Evolutionary conservation across 148 eudicot genomes (phyloP).

Genomic region (Salicornia ramosissima): DNA sequence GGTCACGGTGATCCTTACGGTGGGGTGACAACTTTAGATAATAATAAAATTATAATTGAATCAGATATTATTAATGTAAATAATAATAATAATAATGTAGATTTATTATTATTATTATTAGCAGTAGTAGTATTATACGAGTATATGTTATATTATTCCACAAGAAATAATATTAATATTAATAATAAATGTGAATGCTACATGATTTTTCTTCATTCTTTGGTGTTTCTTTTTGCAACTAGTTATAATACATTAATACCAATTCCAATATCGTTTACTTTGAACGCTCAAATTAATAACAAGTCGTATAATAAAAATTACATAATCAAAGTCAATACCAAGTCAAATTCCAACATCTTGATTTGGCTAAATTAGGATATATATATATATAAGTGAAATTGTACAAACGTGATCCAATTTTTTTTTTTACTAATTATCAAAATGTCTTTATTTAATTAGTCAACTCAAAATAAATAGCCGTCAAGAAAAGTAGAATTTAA

Average conservation of each 20-base stretch:
- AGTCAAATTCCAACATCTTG: conserved; percentile 2
- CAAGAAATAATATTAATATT: conserved; percentile 4
- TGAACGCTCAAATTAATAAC: not conserved
- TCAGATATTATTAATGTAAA: no score
- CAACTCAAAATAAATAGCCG: not conserved
- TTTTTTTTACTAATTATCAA: not conserved
- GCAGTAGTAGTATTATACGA: not conserved
- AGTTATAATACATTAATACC: not conserved
- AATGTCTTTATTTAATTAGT: not conserved
- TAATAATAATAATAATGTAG: not conserved
- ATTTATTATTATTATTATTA: no score
- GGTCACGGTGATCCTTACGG: conserved; percentile 14
- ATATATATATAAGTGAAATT: no score
- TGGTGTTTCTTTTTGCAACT: not conserved
- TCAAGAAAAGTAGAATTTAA: no score
- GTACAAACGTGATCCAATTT: no score
- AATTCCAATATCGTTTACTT: conserved; percentile 1
- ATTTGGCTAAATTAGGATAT: not conserved
- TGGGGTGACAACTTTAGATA: not conserved
- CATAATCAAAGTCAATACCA: conserved; percentile 3
- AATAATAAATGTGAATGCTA: not conserved
- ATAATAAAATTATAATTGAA: not conserved
- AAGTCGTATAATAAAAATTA: not conserved
- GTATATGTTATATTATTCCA: conserved; percentile 11
- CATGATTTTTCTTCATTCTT: not conserved